Conservation (phyloP, 2,329 filamentous ascomycete species). For the Boeremia lycopersici region DNA sequence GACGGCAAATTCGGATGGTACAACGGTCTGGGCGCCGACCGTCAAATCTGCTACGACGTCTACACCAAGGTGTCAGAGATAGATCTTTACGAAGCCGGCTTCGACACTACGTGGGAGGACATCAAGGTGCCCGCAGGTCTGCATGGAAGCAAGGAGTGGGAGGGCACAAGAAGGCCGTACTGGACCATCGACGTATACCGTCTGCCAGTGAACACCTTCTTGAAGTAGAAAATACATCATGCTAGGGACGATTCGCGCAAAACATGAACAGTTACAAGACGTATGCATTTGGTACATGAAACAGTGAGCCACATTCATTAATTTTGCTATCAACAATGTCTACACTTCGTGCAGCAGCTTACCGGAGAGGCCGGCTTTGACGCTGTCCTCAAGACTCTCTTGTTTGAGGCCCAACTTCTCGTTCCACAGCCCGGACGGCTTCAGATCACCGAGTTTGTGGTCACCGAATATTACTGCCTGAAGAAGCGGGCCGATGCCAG, state of each 20-base stretch:
- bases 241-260: not conserved
- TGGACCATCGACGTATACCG: constrained; percentile 48
- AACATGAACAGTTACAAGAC: not conserved
- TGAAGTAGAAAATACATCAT: constrained; percentile 27
- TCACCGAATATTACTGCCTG: constrained; percentile 23
- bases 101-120: constrained; percentile 46
- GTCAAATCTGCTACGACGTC: constrained; percentile 49
- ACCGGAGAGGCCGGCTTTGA: constrained; percentile 37
- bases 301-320: no score
- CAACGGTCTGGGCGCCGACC: constrained; percentile 46
- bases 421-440: constrained; percentile 43
- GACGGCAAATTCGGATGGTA: constrained; percentile 48
- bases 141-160: constrained; percentile 45
- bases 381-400: constrained; percentile 48
- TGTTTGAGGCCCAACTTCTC: constrained; percentile 50
- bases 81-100: constrained; percentile 44
- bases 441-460: constrained; percentile 33
- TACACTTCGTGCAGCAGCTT: constrained; percentile 13
- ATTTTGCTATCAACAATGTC: not conserved
- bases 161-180: constrained; percentile 44
- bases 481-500: constrained; percentile 30
- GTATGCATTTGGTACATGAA: not conserved
- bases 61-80: constrained; percentile 49
- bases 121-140: constrained; percentile 41
- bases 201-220: constrained; percentile 44